A percentile compares a stretch with the other conserved stretches of the same genome.
These are phyloP conservation scores for Thyridium curvatum DNA, from an alignment of 2,329 filamentous ascomycete species.

Conservation along the genomic window DNA sequence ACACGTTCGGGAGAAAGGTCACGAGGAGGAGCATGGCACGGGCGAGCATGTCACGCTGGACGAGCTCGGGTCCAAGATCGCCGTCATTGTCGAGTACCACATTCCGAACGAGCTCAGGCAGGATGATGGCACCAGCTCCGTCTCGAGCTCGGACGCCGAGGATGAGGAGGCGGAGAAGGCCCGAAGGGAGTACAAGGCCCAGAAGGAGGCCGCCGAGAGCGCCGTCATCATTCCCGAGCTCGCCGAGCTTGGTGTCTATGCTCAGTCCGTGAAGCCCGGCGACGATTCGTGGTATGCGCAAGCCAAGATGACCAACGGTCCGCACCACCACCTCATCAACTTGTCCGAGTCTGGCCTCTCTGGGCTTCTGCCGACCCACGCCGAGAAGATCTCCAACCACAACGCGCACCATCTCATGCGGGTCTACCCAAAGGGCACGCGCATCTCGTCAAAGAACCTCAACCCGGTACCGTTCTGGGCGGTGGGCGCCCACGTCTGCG, in stretches of 20 bases:
- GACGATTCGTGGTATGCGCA: conserved; percentile 58
- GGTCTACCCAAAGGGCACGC: conserved; percentile 62
- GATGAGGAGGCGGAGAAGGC: conserved; percentile 27
- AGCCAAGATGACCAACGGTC: conserved; percentile 43
- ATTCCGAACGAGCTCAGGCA: conserved; percentile 37
- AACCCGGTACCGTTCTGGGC: conserved; percentile 59
- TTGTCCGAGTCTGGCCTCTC: conserved; percentile 57
- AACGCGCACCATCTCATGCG: conserved; percentile 64
- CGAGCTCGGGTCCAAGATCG: conserved; percentile 57
- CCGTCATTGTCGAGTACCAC: conserved; percentile 63
- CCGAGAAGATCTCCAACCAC: conserved; percentile 47
- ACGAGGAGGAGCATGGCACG: conserved; percentile 43
- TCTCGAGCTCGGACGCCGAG: conserved; percentile 21
- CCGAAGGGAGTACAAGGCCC: conserved; percentile 44
- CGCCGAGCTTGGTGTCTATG: conserved; percentile 60
- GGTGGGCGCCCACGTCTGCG: conserved; percentile 62
- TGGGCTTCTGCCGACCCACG: conserved; percentile 39
- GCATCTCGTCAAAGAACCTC: conserved; percentile 61
- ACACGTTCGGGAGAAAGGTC: conserved; percentile 48
- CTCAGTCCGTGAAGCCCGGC: conserved; percentile 61
- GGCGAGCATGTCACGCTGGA: conserved; percentile 49
- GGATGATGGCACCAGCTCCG: conserved; percentile 25
- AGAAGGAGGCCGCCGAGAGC: conserved; percentile 38
- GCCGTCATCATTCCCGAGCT: conserved; percentile 57
- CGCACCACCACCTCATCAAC: conserved; percentile 63